Percentiles rank a stretch among this genome's conserved stretches.
phyloP scores from a whole-genome alignment of 1,284 basidiomycete species.

The Salmacisia buchloeana region DNA sequence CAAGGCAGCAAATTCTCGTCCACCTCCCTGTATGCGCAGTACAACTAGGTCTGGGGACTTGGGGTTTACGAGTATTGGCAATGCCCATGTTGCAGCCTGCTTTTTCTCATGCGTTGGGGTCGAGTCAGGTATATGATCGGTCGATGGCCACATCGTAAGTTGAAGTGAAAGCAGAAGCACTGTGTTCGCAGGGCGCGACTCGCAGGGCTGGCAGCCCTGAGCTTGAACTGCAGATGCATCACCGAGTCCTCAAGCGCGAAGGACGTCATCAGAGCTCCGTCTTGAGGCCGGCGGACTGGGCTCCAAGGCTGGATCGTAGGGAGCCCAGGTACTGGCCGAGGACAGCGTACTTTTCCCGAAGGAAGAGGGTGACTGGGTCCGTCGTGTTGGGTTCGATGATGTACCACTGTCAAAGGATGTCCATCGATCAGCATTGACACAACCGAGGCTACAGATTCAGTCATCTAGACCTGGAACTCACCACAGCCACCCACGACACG shows the following conservation, averaged over 20 bases:
- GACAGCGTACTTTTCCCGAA: background rate
- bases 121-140: background rate
- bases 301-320: too few relatives aligned
- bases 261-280: too few relatives aligned
- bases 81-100: background rate
- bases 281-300: too few relatives aligned
- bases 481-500: background rate
- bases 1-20: conserved; percentile 93
- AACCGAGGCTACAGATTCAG: too few relatives aligned
- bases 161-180: background rate
- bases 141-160: too few relatives aligned
- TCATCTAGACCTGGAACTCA: background rate
- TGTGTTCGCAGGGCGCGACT: background rate
- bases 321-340: too few relatives aligned
- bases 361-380: background rate
- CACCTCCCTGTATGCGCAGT: conserved; percentile 43
- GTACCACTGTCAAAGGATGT: too few relatives aligned
- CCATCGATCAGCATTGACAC: too few relatives aligned
- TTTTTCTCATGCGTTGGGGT: background rate
- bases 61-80: background rate
- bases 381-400: background rate
- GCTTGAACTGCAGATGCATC: background rate
- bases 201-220: background rate
- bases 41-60: background rate
- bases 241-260: too few relatives aligned